Evolutionary conservation across 148 eudicot species (phyloP).

Genomic region (Arctostaphylos glauca): DNA sequence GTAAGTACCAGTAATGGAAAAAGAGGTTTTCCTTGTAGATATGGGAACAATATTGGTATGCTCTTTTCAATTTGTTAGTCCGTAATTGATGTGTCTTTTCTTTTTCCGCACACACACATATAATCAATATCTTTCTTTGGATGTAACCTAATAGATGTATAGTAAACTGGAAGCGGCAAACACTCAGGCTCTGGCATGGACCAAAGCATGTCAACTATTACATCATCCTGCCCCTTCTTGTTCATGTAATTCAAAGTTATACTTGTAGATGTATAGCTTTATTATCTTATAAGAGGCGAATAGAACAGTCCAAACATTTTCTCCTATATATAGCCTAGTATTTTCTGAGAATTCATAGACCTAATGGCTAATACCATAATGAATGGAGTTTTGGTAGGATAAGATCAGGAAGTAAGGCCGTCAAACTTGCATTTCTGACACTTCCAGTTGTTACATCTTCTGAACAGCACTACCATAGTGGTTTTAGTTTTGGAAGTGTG

Average conservation of each 20-base stretch:
- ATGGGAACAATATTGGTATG: slow-evolving; percentile 10
- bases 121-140: too few relatives aligned
- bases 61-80: neutral
- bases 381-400: neutral
- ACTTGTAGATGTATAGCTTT: neutral
- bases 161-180: neutral
- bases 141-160: neutral
- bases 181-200: too few relatives aligned
- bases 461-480: too few relatives aligned
- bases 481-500: too few relatives aligned
- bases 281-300: neutral
- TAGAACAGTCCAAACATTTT: too few relatives aligned
- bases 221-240: neutral
- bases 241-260: neutral
- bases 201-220: too few relatives aligned
- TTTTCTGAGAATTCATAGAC: too few relatives aligned
- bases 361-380: neutral
- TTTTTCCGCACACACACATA: neutral
- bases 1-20: slow-evolving; percentile 6
- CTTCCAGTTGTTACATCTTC: too few relatives aligned
- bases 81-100: neutral
- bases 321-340: too few relatives aligned
- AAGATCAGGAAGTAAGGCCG: neutral
- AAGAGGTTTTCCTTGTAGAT: slow-evolving; percentile 23
- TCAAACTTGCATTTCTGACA: too few relatives aligned